Evolutionary conservation across 2,329 filamentous ascomycete species (phyloP), one percentile per base, ranked within the genome.

Genomic region (Cytospora leucostoma): DNA sequence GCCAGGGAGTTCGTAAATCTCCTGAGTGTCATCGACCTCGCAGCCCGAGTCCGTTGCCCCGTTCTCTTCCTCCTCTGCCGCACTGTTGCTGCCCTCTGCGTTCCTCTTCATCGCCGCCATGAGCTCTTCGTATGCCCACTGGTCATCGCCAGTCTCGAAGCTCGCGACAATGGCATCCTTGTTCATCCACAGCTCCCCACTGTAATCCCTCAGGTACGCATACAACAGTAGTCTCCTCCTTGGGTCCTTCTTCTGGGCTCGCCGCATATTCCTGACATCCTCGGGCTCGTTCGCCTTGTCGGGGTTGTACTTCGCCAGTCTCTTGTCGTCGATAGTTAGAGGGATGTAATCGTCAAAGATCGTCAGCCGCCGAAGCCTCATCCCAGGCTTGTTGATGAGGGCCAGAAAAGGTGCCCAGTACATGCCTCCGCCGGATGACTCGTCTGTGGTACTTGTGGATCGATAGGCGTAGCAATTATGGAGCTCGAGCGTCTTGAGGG

Each of bases 121-220:
- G 50, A 65, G 51, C 17, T 47, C 38, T 3, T 63, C 49, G 3
- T 60, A 63, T 8, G 61, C 64, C 50, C 17, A 34, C 53, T 65
- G 64, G 57, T 65, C 64, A 7, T 65, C 64, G 7, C 56, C 64
- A 2, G 38, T 51, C 27, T 65, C 64, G 33, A 65, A 65, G 10
- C 61, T 56, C 17, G 51, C 33, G 8, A 65, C 33, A 54, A 65
- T 64, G 1, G 64, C 56, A 27, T 65, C 64, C 64, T 65, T 65
- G 61, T 65, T 65, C 61, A 65, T 65, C 64, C 64, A 65, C 13
- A 65, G 38, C 61, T 65, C 64, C 33, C 64, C 64, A 13, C 61
- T 64, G 37, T 65, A 65, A 27, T 65, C 61, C n/a, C 64, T 44
- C 57, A 65, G 34, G 17, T 61, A 64, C 12, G 52, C 64, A 54